Evolutionary conservation across 345 rosid species (phyloP), one percentile per base, ranked within the genome.

Genomic region (Anacardium occidentale): DNA sequence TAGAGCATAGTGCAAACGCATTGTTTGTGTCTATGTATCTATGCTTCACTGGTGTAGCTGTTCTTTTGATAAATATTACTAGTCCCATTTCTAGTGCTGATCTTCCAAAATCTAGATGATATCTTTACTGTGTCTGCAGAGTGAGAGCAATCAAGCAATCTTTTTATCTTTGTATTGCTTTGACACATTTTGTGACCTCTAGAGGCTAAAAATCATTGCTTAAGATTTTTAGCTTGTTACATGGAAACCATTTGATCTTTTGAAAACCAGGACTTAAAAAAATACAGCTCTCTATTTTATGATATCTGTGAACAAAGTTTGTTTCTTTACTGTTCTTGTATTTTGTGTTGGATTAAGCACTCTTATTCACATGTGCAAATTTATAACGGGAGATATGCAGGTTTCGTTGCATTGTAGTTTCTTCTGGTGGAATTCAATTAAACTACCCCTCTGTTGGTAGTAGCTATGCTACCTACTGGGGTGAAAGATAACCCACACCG

Each of bases 381-480:
- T 56, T 51, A 50, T 32, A 21, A 63, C 12, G 69, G 68, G 34
- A 73, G 42, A 64, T 78, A 5, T 75, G 68, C 80, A 82, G 85
- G 74, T 76, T 74, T 62, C 70, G 68, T 69, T 62, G 7, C 53
- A 20, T 47, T 50, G 65, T 76, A 66, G 47, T 42, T 69, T 66
- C 66, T 34, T 50, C 69, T n/a, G 71, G 67, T 68, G 61, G 34
- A 63, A 47, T 59, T 51, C 34, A 54, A 58, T 57, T 61, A 34
- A 71, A 62, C 66, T 77, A 10, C 66, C 75, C 72, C 63, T 71
- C 62, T 64, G 70, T 78, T 79, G 76, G 85, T 53, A 73, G 83
- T 68, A 88, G 84, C 78, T 83, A 91, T 91, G 97, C 97, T 77
- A 85, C 94, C 91, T 61, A 77, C 87, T 79, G 91, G 87, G 80